A percentile compares a stretch with the other conserved stretches of the same genome.
phyloP scores from a whole-genome alignment of 495 filamentous ascomycete genomes.

The Talaromyces wortmannii region DNA sequence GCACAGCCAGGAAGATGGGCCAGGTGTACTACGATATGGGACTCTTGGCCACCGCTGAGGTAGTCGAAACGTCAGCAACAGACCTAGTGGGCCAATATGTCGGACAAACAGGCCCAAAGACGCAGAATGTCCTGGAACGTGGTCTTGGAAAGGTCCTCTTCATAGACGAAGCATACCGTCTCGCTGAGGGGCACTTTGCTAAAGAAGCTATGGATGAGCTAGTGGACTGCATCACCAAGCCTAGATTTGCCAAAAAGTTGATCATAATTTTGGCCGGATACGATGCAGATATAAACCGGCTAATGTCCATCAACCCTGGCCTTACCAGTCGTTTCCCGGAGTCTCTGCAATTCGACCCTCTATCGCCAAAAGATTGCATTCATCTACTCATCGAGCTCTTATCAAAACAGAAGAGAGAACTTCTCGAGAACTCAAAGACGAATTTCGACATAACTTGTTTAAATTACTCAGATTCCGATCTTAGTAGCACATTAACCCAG shows the following conservation, averaged over 20 bases:
- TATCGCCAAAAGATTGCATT: slow-evolving; percentile 34
- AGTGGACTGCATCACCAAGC: slow-evolving; percentile 61
- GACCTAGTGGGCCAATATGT: slow-evolving; percentile 55
- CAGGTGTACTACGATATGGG: slow-evolving; percentile 69
- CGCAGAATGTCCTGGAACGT: slow-evolving; percentile 25
- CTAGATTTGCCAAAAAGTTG: slow-evolving; percentile 53
- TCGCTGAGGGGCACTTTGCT: slow-evolving; percentile 48
- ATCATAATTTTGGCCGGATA: slow-evolving; percentile 75
- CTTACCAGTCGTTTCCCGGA: slow-evolving; percentile 48
- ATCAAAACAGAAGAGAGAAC: slow-evolving; percentile 10
- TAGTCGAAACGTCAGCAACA: slow-evolving; percentile 53
- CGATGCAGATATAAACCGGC: slow-evolving; percentile 58
- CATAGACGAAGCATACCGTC: slow-evolving; percentile 56
- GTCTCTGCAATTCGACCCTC: slow-evolving; percentile 30
- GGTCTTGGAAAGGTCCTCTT: slow-evolving; percentile 54
- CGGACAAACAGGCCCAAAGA: slow-evolving; percentile 43
- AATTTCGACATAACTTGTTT: slow-evolving; percentile 29
- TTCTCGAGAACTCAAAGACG: slow-evolving; percentile 8
- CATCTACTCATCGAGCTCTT: slow-evolving; percentile 24
- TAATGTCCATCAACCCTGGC: slow-evolving; percentile 51
- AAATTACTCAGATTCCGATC: slow-evolving; percentile 7
- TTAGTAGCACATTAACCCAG: slow-evolving; percentile 16
- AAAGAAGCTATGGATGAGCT: slow-evolving; percentile 71
- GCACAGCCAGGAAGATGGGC: slow-evolving; percentile 64
- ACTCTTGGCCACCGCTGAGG: slow-evolving; percentile 45